Conservation (phyloP, 257 asterid species). For the Lithospermum erythrorhizon region DNA sequence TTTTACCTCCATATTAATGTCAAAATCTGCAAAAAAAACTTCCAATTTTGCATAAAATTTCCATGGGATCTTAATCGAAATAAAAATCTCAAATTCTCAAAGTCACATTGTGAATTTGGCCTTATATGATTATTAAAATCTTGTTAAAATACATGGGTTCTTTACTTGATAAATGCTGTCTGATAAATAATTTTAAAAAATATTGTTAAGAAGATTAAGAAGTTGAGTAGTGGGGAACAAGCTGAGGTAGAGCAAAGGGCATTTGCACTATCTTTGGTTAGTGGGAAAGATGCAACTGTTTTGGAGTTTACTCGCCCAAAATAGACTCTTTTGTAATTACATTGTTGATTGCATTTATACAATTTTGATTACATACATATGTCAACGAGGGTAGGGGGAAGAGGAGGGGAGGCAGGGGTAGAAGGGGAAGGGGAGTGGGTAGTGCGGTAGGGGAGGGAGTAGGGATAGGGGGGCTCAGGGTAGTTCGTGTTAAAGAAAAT, state of each 20-base stretch:
- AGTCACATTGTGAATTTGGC: constrained; percentile 36
- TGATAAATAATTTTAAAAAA: constrained; percentile 9
- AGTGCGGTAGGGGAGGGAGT: too few relatives aligned
- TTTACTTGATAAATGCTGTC: constrained; percentile 31
- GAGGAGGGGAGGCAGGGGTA: too few relatives aligned
- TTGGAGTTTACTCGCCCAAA: constrained; percentile 78
- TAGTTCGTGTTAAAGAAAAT: too few relatives aligned
- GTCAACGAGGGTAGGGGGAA: too few relatives aligned
- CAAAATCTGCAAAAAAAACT: constrained; percentile 20
- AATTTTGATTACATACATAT: too few relatives aligned
- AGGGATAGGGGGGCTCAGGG: too few relatives aligned
- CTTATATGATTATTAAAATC: constrained; percentile 75
- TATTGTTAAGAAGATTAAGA: constrained; percentile 4
- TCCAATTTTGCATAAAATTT: constrained; percentile 61
- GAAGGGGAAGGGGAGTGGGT: too few relatives aligned
- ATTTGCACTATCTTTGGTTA: constrained; percentile 54
- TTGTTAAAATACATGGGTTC: constrained; percentile 27
- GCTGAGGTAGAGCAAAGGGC: constrained; percentile 77
- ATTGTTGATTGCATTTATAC: too few relatives aligned
- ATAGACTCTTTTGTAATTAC: constrained; percentile 72
- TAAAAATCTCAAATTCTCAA: constrained; percentile 16
- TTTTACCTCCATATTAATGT: background rate
- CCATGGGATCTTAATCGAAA: constrained; percentile 39
- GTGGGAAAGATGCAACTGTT: constrained; percentile 60
- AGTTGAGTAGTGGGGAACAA: constrained; percentile 40